These are phyloP conservation scores for Quercus berberidifolia DNA, from an alignment of 306 rosid genomes.

Conservation along the genomic window DNA sequence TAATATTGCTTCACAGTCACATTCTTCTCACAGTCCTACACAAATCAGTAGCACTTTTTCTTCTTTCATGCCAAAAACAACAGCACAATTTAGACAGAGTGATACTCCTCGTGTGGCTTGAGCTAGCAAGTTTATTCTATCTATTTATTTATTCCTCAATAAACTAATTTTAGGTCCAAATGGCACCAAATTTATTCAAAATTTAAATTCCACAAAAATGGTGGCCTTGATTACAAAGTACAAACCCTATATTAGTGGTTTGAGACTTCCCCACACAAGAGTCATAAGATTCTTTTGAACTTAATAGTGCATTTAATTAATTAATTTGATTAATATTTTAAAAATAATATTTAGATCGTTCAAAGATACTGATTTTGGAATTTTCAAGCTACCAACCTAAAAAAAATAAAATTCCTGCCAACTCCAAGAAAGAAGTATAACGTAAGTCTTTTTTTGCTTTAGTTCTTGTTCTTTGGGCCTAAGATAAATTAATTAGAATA, in stretches of 20 bases:
- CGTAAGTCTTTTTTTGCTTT: not conserved
- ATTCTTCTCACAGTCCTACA: not conserved
- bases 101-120: not conserved
- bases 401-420: constrained; percentile 16
- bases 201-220: not conserved
- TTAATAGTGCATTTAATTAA: not conserved
- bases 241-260: not conserved
- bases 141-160: not conserved
- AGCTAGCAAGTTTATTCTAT: not conserved
- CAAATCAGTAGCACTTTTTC: not conserved
- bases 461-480: constrained; percentile 1
- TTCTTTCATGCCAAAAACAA: not conserved
- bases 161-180: not conserved
- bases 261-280: not conserved
- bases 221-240: too few relatives aligned
- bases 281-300: constrained; percentile 33
- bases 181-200: not conserved
- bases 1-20: not conserved
- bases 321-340: not conserved
- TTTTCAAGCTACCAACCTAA: constrained; percentile 21
- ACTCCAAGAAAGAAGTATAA: constrained; percentile 12
- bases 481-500: not conserved
- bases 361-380: constrained; percentile 48
- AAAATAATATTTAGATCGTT: constrained; percentile 33
- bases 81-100: not conserved